Conservation (phyloP, 805 yeast genomes). For the Priceomyces haplophilus region DNA sequence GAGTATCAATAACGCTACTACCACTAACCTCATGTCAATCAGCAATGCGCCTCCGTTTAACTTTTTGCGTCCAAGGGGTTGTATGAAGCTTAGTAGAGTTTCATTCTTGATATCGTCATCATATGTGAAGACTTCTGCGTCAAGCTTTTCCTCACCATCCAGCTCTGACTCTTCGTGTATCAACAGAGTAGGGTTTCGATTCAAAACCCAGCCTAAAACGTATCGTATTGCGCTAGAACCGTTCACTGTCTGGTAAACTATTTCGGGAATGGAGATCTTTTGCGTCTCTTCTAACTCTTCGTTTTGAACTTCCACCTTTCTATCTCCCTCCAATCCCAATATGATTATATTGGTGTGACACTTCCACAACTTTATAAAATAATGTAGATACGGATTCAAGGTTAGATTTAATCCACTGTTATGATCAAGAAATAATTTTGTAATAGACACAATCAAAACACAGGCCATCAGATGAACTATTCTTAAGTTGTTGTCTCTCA, state of each 20-base stretch:
- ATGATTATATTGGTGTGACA: constrained; percentile 57
- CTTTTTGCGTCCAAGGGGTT: constrained; percentile 61
- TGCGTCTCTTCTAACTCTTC: constrained; percentile 18
- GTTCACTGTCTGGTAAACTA: constrained; percentile 39
- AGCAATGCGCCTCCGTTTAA: constrained; percentile 57
- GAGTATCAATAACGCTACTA: constrained; percentile 46
- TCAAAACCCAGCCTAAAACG: constrained; percentile 58
- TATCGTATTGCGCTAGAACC: constrained; percentile 65
- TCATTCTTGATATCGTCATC: constrained; percentile 53
- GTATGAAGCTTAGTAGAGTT: constrained; percentile 56
- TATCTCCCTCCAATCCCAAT: constrained; percentile 54
- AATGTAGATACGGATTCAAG: constrained; percentile 60
- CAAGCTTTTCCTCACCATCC: constrained; percentile 4
- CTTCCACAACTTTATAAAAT: constrained; percentile 63
- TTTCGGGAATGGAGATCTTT: constrained; percentile 29
- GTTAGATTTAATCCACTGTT: constrained; percentile 33
- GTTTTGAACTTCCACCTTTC: constrained; percentile 31
- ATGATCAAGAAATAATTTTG: constrained; percentile 27
- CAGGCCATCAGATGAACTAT: constrained; percentile 30
- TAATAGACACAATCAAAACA: constrained; percentile 29
- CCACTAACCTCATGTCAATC: constrained; percentile 56
- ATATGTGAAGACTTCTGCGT: not conserved
- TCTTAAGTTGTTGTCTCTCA: constrained; percentile 20
- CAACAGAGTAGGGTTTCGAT: constrained; percentile 17
- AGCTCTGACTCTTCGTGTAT: constrained; percentile 10